These are phyloP conservation scores for Spergularia bocconei DNA, from an alignment of 148 eudicot genomes.

Conservation along the genomic window DNA sequence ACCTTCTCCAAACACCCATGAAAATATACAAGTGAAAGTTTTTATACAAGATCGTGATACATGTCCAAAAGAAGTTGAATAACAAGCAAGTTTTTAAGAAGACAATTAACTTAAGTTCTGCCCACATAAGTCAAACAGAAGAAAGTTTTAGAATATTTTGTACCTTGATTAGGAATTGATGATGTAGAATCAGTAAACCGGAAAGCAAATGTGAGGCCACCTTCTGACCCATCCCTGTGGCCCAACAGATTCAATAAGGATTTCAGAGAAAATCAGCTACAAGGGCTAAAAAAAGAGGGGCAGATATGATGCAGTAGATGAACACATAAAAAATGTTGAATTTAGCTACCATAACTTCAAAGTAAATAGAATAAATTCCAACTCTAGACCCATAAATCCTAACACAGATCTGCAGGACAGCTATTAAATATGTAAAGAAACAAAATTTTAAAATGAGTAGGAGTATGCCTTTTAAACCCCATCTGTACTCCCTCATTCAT, in stretches of 20 bases:
- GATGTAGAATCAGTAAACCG: constrained; percentile 83
- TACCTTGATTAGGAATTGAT: constrained; percentile 86
- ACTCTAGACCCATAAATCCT: constrained; percentile 4
- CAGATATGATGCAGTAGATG: background rate
- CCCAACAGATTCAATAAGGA: constrained; percentile 18
- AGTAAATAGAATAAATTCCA: background rate
- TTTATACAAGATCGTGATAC: background rate
- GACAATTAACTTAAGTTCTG: background rate
- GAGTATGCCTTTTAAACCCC: background rate
- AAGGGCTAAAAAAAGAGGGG: background rate
- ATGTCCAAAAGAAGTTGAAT: background rate
- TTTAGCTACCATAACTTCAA: background rate
- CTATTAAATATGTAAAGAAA: background rate
- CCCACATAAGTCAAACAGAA: background rate
- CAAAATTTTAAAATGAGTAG: background rate
- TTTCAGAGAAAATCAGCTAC: background rate
- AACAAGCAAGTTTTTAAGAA: background rate
- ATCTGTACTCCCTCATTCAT: background rate
- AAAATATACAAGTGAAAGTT: background rate
- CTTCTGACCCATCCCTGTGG: constrained; percentile 83
- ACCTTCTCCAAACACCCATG: background rate
- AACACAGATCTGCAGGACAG: background rate
- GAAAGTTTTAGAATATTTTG: background rate
- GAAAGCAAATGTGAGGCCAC: constrained; percentile 90
- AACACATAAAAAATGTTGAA: background rate